phyloP scores from a whole-genome alignment of 2,329 filamentous ascomycete genomes.

The Didymella exigua region DNA sequence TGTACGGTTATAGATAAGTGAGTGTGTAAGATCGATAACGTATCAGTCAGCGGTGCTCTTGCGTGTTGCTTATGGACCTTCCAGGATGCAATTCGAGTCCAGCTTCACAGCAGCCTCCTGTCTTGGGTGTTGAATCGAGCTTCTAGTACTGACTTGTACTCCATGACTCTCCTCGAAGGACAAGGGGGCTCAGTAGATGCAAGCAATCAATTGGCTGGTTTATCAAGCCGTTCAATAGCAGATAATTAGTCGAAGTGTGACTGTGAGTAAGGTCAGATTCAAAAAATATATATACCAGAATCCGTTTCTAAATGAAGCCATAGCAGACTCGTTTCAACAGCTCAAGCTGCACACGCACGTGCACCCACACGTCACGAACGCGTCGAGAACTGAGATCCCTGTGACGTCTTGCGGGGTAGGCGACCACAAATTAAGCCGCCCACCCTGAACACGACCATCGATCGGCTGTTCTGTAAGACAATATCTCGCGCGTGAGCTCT shows the following conservation, averaged over 20 bases:
- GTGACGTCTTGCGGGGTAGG: constrained; percentile 20
- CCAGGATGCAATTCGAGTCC: not conserved
- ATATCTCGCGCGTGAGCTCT: constrained; percentile 11
- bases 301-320: not conserved
- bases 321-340: not conserved
- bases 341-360: not conserved
- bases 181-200: not conserved
- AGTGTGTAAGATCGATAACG: not conserved
- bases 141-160: not conserved
- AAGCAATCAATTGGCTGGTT: not conserved
- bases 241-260: not conserved
- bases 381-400: not conserved
- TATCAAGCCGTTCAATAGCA: too few species aligned
- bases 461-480: constrained; percentile 4
- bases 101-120: too few species aligned
- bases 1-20: not conserved
- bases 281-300: not conserved
- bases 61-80: not conserved
- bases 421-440: not conserved
- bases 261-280: not conserved
- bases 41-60: not conserved
- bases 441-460: not conserved
- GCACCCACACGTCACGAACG: constrained; percentile 9
- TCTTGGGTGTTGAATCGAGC: too few species aligned
- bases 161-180: not conserved